Conservation (phyloP, 2,329 filamentous ascomycete genomes). For the Trichoderma sp. region DNA sequence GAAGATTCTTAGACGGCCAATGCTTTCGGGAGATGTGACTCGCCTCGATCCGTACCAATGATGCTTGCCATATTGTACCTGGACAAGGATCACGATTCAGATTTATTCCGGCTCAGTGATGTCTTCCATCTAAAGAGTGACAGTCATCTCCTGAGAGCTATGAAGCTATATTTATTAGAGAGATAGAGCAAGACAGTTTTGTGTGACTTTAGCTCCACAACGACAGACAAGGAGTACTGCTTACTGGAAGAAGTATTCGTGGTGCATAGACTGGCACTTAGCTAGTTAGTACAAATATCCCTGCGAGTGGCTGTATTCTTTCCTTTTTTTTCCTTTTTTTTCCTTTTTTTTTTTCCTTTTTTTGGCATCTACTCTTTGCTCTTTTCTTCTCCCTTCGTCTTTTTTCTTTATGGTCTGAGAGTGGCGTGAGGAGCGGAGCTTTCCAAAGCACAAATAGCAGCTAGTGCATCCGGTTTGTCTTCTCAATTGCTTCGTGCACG, state of each 20-base stretch:
- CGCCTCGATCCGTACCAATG: conserved; percentile 2
- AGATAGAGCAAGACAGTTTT: conserved; percentile 17
- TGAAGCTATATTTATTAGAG: not conserved
- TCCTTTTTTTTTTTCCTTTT: not conserved
- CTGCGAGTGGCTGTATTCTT: not conserved
- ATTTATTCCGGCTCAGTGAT: not conserved
- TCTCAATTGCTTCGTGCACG: conserved; percentile 1
- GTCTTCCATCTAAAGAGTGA: conserved; percentile 14
- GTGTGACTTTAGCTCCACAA: conserved; percentile 14
- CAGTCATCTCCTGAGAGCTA: conserved; percentile 19
- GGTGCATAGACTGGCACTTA: not conserved
- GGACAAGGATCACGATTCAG: conserved; percentile 8
- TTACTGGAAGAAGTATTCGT: not conserved
- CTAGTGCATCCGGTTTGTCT: not conserved
- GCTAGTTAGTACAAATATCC: not conserved
- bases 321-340: not conserved
- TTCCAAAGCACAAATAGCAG: not conserved
- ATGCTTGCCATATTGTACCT: conserved; percentile 8
- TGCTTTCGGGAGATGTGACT: not conserved
- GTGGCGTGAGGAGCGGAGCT: conserved; percentile 24
- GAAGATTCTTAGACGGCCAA: not conserved
- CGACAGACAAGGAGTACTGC: not conserved
- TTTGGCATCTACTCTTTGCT: not conserved
- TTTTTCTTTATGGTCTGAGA: conserved; percentile 6
- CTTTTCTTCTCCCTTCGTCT: not conserved